A percentile compares a stretch with the other conserved stretches of the same genome.
phyloP scores from a whole-genome alignment of 108 stramenopile genomes.

The Schizochytrium sp. region DNA sequence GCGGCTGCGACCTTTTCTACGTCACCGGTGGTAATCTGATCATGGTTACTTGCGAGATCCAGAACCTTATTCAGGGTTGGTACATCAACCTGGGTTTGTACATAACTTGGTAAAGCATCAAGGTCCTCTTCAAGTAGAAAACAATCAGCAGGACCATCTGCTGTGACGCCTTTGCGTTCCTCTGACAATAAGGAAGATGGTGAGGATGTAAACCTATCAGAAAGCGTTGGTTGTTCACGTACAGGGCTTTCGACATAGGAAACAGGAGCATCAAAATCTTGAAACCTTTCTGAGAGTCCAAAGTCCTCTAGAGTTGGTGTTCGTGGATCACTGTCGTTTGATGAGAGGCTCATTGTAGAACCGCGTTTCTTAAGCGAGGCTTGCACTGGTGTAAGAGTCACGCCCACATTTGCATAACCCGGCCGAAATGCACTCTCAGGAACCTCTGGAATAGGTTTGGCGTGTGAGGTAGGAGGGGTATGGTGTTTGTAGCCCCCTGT shows the following conservation, averaged over 20 bases:
- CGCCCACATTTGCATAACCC: not conserved
- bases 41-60: constrained; percentile 2
- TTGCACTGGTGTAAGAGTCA: not conserved
- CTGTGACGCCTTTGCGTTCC: not conserved
- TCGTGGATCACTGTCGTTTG: constrained; percentile 4
- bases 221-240: not conserved
- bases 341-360: not conserved
- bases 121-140: constrained; percentile 14
- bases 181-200: not conserved
- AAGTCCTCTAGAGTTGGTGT: constrained; percentile 32
- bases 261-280: not conserved
- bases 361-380: not conserved
- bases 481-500: not conserved
- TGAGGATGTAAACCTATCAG: not conserved
- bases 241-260: not conserved
- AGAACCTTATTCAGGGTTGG: constrained; percentile 12
- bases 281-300: not conserved
- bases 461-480: not conserved
- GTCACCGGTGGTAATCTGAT: not conserved
- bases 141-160: constrained; percentile 10
- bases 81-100: constrained; percentile 32
- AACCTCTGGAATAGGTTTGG: not conserved
- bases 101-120: constrained; percentile 1
- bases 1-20: not conserved
- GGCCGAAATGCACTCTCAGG: not conserved